Evolutionary conservation across 1,284 basidiomycete species (phyloP), one percentile per base, ranked within the genome.

Genomic region (Polyporus tsugae): DNA sequence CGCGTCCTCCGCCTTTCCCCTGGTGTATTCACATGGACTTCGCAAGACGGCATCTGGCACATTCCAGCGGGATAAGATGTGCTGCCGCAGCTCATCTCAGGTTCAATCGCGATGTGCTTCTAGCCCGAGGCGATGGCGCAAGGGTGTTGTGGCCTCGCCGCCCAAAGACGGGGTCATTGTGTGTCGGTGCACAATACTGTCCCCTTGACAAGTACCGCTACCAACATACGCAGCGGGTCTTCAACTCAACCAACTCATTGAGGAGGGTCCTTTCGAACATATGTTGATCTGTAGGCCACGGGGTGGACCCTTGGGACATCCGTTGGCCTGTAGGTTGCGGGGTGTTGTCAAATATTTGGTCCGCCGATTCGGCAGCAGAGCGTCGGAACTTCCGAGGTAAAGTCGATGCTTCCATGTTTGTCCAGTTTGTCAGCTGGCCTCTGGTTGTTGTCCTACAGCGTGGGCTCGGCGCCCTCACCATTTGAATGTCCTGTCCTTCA

Each of bases 381-480:
- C 38, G 22, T 59, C 36, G 42, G 44, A 44, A 58, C 39, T 41
- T 49, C 38, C 36, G 36, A 44, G 36, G 49, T 55, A 44, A 41
- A 55, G 39, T 22, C 29, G 35, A 41, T 41, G 58, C 22, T 60
- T 35, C 35, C 60, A 60, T 29, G 44, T 65, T 35, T 25, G 22
- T 29, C 22, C 38, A 33, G 7, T 19, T 36, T 42, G 38, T 57
- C 60, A 62, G 29, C 7, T 55, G 49, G 29, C 29, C 57, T 38
- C 60, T 66, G 44, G 49, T 44, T 19, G 46, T 42, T 46, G 60
- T 53, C 52, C 60, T 66, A n/a, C 15, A 52, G 19, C 35, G 35
- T 17, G 46, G 44, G 49, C 49, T 38, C 11, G 33, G 29, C 58
- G 46, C 57, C 39, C 46, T 42, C 59, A 22, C 36, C 59, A 19